Percentiles rank a stretch among this genome's conserved stretches.
Conservation (phyloP, 2,329 filamentous ascomycete genomes). For the Taxawa tesnikishii region DNA sequence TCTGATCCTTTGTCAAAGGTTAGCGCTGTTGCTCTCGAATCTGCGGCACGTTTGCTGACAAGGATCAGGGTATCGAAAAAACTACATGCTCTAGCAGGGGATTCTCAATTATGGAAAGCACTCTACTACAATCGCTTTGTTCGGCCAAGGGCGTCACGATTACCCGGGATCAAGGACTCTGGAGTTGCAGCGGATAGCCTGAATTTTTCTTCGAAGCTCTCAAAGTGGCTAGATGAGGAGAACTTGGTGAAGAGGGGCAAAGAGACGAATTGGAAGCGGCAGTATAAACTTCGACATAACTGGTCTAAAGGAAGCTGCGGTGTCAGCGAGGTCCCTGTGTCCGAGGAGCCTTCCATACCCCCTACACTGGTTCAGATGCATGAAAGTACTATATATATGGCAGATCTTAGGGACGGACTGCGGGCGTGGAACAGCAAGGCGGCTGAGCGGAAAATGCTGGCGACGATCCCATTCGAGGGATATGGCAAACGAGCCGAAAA, state of each 20-base stretch:
- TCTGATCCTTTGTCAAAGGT: constrained; percentile 54
- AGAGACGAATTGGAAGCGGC: constrained; percentile 67
- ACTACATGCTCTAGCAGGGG: constrained; percentile 59
- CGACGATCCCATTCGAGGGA: constrained; percentile 24
- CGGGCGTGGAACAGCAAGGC: constrained; percentile 63
- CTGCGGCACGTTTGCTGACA: constrained; percentile 10
- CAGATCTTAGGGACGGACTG: constrained; percentile 55
- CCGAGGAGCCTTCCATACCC: constrained; percentile 39
- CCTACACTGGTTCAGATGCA: constrained; percentile 63
- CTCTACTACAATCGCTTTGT: constrained; percentile 85
- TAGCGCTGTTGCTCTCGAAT: constrained; percentile 10
- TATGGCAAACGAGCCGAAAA: constrained; percentile 8
- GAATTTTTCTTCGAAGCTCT: constrained; percentile 41
- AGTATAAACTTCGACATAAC: constrained; percentile 82
- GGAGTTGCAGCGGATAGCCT: constrained; percentile 24
- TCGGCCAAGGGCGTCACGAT: constrained; percentile 62
- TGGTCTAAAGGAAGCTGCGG: constrained; percentile 76
- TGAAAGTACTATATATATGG: constrained; percentile 67
- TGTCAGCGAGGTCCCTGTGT: constrained; percentile 62
- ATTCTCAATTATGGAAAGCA: constrained; percentile 83
- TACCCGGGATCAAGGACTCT: constrained; percentile 50
- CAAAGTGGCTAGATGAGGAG: constrained; percentile 51
- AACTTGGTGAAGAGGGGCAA: constrained; percentile 39
- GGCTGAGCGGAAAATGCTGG: constrained; percentile 43
- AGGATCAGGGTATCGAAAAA: constrained; percentile 59